Percentiles rank a stretch among this genome's conserved stretches.
phyloP scores from a whole-genome alignment of 768 basidiomycete genomes.

The Chalciporus chontae region DNA sequence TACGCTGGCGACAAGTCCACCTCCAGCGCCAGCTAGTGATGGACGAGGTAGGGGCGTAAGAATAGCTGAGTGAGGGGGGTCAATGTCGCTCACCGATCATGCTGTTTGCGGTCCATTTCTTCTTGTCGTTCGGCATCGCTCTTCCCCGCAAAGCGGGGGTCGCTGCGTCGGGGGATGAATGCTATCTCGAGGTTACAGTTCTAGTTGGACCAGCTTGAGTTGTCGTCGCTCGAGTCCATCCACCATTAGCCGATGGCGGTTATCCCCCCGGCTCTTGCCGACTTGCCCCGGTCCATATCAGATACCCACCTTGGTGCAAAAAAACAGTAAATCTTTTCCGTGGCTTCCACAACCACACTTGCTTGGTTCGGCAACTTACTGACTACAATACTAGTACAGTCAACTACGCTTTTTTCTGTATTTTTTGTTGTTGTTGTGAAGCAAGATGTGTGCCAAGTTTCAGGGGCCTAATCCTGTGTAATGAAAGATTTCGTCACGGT shows the following conservation, averaged over 20 bases:
- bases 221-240: no score
- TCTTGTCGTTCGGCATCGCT: slow-evolving; percentile 59
- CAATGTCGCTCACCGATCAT: slow-evolving; percentile 63
- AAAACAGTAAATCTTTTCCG: no score
- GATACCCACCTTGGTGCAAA: no score
- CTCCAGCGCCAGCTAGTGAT: slow-evolving; percentile 82
- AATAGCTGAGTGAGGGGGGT: slow-evolving; percentile 1
- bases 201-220: background rate
- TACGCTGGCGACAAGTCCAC: slow-evolving; percentile 88
- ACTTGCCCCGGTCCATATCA: background rate
- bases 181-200: background rate
- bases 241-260: slow-evolving; percentile 1
- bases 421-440: no score
- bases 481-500: no score
- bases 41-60: background rate
- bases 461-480: no score
- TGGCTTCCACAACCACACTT: no score
- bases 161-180: slow-evolving; percentile 6
- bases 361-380: no score
- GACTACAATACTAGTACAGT: no score
- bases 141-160: slow-evolving; percentile 57
- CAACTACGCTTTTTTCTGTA: no score
- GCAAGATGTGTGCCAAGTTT: no score
- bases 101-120: slow-evolving; percentile 72
- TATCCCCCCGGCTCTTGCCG: slow-evolving; percentile 20